Percentiles rank a stretch among this genome's conserved stretches.
Conservation (phyloP, 192 early-diverging fungal genomes). For the Haplosporangium gracile region DNA sequence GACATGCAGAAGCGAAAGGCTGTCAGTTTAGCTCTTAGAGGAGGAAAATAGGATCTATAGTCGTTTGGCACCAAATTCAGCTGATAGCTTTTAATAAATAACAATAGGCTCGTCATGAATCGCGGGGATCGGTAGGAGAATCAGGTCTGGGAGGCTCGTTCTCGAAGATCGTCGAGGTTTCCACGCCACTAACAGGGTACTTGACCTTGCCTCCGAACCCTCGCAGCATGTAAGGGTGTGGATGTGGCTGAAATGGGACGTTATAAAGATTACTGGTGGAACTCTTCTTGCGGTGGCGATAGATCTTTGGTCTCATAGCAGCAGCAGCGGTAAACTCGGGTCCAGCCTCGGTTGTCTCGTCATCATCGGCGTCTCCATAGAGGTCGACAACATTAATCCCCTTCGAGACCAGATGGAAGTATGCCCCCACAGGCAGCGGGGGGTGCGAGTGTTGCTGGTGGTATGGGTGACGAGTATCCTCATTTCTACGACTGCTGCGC, state of each 20-base stretch:
- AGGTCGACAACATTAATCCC: not conserved
- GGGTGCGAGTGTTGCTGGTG: too few species aligned
- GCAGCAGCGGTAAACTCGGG: too few species aligned
- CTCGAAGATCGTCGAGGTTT: not conserved
- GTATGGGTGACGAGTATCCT: not conserved
- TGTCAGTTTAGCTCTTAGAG: not conserved
- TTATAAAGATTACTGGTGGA: not conserved
- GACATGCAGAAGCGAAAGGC: not conserved
- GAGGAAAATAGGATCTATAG: not conserved
- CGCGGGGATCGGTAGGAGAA: not conserved
- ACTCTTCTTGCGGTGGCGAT: not conserved
- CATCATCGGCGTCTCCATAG: not conserved
- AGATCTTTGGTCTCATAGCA: not conserved
- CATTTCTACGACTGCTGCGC: not conserved
- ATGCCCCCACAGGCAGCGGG: not conserved
- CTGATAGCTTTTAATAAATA: too few species aligned
- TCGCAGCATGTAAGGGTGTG: not conserved
- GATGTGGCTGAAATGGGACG: not conserved
- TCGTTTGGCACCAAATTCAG: not conserved
- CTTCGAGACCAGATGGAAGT: not conserved
- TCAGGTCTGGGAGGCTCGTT: not conserved
- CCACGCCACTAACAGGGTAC: not conserved
- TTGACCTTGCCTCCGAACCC: not conserved
- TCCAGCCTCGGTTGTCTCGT: not conserved
- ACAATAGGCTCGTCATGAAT: not conserved